Evolutionary conservation across 2,329 filamentous ascomycete genomes (phyloP).

Genomic region (Neofusicoccum laricinum): DNA sequence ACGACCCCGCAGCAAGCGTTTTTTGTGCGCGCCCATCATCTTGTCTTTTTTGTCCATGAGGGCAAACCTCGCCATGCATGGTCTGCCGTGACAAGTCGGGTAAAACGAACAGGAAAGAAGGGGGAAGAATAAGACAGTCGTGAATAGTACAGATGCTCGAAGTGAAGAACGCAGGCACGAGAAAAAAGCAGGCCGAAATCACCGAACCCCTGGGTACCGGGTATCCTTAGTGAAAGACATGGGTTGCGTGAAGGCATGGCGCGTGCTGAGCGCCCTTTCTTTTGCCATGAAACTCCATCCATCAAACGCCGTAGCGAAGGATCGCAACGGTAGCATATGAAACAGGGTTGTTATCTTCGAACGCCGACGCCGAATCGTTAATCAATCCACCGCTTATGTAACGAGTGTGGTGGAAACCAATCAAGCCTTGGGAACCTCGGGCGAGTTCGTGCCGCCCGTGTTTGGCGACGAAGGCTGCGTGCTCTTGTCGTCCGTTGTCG

Average conservation of each 20-base stretch:
- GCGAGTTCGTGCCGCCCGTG: constrained; percentile 1
- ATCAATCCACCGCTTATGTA: constrained; percentile 2
- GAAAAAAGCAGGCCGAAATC: constrained; percentile 1
- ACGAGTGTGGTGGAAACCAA: not conserved
- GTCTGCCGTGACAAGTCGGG: not conserved
- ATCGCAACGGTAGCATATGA: constrained; percentile 13
- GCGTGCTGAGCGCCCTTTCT: constrained; percentile 2
- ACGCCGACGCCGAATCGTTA: constrained; percentile 11
- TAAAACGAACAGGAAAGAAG: not conserved
- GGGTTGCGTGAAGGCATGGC: constrained; percentile 8
- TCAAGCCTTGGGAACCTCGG: not conserved
- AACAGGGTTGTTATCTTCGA: constrained; percentile 13
- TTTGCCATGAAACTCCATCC: constrained; percentile 15
- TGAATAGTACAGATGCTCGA: constrained; percentile 16
- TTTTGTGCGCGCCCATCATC: constrained; percentile 2
- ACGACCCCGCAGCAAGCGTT: not conserved
- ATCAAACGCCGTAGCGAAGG: constrained; percentile 16
- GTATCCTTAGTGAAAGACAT: constrained; percentile 16
- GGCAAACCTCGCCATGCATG: not conserved
- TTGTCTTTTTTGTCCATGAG: constrained; percentile 1
- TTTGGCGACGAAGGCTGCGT: constrained; percentile 12
- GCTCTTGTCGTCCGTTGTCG: constrained; percentile 13
- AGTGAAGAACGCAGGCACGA: not conserved
- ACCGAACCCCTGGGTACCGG: constrained; percentile 10
- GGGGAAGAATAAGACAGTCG: not conserved